phyloP scores from a whole-genome alignment of 495 filamentous ascomycete species.

The Penicillium paradoxum region DNA sequence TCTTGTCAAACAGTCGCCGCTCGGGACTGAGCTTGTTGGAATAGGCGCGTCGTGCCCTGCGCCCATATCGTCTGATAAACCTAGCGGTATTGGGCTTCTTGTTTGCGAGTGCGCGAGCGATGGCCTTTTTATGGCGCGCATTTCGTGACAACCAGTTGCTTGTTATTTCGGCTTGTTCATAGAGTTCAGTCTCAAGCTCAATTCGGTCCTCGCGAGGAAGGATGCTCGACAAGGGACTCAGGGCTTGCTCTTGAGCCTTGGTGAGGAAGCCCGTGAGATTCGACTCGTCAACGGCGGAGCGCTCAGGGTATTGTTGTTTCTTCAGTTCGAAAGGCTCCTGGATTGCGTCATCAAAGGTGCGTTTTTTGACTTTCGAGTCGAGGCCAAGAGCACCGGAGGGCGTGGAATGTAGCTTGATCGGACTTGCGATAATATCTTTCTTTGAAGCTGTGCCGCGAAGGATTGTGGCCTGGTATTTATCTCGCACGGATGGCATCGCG shows the following conservation, averaged over 20 bases:
- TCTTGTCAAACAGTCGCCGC: background rate
- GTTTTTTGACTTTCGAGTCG: background rate
- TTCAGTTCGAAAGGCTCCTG: background rate
- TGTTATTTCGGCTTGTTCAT: background rate
- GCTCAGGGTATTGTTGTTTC: background rate
- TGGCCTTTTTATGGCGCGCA: background rate
- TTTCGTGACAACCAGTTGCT: background rate
- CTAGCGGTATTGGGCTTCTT: background rate
- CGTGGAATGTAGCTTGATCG: background rate
- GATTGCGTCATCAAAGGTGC: background rate
- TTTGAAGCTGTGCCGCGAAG: constrained; percentile 22
- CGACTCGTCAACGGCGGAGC: background rate
- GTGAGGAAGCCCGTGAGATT: background rate
- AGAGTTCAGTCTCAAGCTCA: background rate
- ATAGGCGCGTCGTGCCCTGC: background rate
- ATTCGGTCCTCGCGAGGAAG: constrained; percentile 8
- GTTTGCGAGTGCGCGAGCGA: background rate
- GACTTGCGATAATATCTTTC: constrained; percentile 9
- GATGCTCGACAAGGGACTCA: background rate
- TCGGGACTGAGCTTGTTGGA: background rate
- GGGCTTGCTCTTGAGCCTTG: background rate
- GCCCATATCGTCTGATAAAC: background rate
- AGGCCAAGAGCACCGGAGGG: constrained; percentile 11
- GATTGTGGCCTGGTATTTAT: constrained; percentile 37
- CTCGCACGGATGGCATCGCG: constrained; percentile 48